These are phyloP conservation scores for Tuber borchii DNA, from an alignment of 495 filamentous ascomycete species.

Conservation along the genomic window DNA sequence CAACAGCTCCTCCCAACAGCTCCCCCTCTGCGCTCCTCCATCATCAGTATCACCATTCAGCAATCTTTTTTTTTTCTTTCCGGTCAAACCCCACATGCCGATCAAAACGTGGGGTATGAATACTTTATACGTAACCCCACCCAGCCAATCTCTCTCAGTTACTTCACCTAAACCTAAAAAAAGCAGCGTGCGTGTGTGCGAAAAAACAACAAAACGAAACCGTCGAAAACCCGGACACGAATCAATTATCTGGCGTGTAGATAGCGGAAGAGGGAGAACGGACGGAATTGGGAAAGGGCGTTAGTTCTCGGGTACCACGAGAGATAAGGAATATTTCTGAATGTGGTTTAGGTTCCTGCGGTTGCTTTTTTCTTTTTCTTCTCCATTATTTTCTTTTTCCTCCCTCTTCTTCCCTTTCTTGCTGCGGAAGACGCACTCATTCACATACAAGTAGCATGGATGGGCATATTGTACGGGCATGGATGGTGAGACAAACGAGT, in stretches of 20 bases:
- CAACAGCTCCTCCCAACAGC: neutral
- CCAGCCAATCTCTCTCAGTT: neutral
- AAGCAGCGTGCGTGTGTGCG: neutral
- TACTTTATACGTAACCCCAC: constrained; percentile 1
- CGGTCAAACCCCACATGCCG: neutral
- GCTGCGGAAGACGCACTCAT: neutral
- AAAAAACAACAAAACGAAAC: neutral
- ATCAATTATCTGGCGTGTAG: constrained; percentile 15
- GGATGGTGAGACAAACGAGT: neutral
- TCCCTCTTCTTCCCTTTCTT: neutral
- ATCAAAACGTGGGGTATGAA: constrained; percentile 4
- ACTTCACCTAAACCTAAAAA: neutral
- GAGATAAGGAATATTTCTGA: constrained; percentile 30
- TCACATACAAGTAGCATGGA: neutral
- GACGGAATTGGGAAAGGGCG: neutral
- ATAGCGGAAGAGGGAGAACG: constrained; percentile 7
- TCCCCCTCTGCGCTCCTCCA: neutral
- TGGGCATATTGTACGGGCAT: neutral
- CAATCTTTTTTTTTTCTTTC: neutral
- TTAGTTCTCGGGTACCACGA: constrained; percentile 36
- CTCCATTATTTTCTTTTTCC: neutral
- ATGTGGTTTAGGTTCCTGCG: constrained; percentile 11
- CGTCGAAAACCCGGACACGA: neutral
- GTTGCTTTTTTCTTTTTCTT: neutral
- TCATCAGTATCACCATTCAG: neutral